Percentiles rank a stretch among this genome's conserved stretches.
Conservation (phyloP, 495 filamentous ascomycete genomes). For the Bombardia bombarda region DNA sequence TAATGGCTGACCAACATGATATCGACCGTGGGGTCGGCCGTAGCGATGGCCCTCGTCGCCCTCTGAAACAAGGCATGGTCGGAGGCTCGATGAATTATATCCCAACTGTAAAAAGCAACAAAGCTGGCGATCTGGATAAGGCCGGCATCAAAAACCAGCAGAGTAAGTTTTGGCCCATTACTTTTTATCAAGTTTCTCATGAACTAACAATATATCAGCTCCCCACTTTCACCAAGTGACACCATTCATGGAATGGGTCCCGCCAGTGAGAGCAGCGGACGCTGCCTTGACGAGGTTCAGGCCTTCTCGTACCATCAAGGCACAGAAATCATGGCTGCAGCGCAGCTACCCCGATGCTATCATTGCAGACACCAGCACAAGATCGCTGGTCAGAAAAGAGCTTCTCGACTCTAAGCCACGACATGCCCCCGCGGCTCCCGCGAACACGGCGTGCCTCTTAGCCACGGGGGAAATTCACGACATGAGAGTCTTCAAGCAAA, state of each 20-base stretch:
- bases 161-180: too few relatives aligned
- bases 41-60: too few relatives aligned
- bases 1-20: constrained; percentile 18
- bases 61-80: constrained; percentile 12
- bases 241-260: constrained; percentile 27
- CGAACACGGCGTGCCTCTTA: constrained; percentile 18
- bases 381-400: constrained; percentile 21
- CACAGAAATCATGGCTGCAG: constrained; percentile 30
- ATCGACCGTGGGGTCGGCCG: neutral
- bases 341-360: constrained; percentile 30
- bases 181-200: neutral
- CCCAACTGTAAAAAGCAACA: constrained; percentile 7
- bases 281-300: constrained; percentile 1
- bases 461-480: constrained; percentile 31
- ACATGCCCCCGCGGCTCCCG: neutral
- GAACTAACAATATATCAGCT: constrained; percentile 21
- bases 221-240: constrained; percentile 34
- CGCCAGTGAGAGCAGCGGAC: constrained; percentile 7
- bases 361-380: constrained; percentile 20
- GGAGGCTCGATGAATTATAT: constrained; percentile 22
- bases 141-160: constrained; percentile 12
- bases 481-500: constrained; percentile 15
- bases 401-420: too few relatives aligned
- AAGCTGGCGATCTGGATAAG: constrained; percentile 12
- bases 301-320: constrained; percentile 10